Evolutionary conservation across 257 asterid species (phyloP).

Genomic region (Ligustrum vulgare): DNA sequence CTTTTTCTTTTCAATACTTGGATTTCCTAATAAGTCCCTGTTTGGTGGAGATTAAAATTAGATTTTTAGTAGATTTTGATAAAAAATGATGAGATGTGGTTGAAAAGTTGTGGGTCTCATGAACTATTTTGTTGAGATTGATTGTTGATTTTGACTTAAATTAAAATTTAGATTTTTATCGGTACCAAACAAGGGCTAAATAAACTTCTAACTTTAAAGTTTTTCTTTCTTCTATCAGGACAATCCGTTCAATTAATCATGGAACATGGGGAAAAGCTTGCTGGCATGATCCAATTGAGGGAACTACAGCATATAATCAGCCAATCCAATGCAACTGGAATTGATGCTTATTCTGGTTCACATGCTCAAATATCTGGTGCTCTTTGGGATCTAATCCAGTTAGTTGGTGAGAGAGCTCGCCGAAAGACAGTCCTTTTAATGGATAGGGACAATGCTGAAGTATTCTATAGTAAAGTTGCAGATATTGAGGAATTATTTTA

Average conservation of each 20-base stretch:
- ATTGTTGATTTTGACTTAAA: too few relatives aligned
- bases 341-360: conserved; percentile 52
- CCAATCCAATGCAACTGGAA: conserved; percentile 56
- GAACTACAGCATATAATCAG: conserved; percentile 66
- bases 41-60: too few relatives aligned
- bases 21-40: background rate
- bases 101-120: too few relatives aligned
- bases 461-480: conserved; percentile 89
- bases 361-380: conserved; percentile 68
- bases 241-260: conserved; percentile 74
- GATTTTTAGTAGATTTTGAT: too few relatives aligned
- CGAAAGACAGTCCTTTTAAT: conserved; percentile 85
- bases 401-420: conserved; percentile 92
- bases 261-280: conserved; percentile 96
- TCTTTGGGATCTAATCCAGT: conserved; percentile 94
- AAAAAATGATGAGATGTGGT: too few relatives aligned
- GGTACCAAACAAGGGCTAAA: too few relatives aligned
- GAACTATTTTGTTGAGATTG: too few relatives aligned
- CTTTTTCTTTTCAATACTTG: background rate
- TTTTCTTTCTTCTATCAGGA: conserved; percentile 51
- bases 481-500: conserved; percentile 80
- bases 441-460: conserved; percentile 99
- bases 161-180: too few relatives aligned
- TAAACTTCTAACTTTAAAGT: background rate
- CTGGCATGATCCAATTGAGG: conserved; percentile 79